A percentile compares a stretch with the other conserved stretches of the same genome.
Conservation (phyloP, 164 flowering plant genomes). For the Piper longum region DNA sequence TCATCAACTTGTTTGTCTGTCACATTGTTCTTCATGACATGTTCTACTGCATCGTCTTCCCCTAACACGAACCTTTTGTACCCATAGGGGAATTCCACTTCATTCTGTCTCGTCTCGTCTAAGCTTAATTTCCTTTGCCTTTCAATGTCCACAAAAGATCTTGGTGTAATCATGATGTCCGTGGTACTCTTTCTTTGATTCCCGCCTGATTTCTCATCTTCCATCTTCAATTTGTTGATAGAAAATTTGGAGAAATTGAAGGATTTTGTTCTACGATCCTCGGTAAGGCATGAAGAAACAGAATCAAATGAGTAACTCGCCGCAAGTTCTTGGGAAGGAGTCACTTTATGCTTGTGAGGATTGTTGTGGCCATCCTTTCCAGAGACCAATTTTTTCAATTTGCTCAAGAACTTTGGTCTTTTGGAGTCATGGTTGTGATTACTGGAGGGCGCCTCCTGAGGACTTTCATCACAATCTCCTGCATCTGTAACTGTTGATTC, state of each 20-base stretch:
- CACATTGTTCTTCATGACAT: constrained; percentile 3
- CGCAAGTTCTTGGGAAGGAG: constrained; percentile 20
- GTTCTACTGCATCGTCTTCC: constrained; percentile 11
- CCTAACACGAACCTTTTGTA: constrained; percentile 13
- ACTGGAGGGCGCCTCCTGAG: constrained; percentile 16
- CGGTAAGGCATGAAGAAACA: constrained; percentile 10
- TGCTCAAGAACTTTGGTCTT: constrained; percentile 37
- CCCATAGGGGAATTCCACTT: constrained; percentile 9
- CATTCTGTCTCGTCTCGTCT: constrained; percentile 18
- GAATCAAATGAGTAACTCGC: constrained; percentile 11
- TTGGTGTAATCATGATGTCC: constrained; percentile 11
- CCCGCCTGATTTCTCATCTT: constrained; percentile 10
- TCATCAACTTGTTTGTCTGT: constrained; percentile 12
- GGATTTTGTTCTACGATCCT: constrained; percentile 2
- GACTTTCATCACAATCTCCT: constrained; percentile 40
- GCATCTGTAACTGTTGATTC: constrained; percentile 46
- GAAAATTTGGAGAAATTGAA: not conserved
- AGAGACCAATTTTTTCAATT: constrained; percentile 37
- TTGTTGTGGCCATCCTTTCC: constrained; percentile 32
- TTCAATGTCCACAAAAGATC: constrained; percentile 26
- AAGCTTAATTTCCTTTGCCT: constrained; percentile 13
- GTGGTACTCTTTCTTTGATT: not conserved
- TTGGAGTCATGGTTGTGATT: constrained; percentile 10
- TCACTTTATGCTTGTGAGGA: constrained; percentile 2
- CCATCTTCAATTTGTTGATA: constrained; percentile 2